Conservation (phyloP, 257 asterid species). For the Osmanthus fragrans region DNA sequence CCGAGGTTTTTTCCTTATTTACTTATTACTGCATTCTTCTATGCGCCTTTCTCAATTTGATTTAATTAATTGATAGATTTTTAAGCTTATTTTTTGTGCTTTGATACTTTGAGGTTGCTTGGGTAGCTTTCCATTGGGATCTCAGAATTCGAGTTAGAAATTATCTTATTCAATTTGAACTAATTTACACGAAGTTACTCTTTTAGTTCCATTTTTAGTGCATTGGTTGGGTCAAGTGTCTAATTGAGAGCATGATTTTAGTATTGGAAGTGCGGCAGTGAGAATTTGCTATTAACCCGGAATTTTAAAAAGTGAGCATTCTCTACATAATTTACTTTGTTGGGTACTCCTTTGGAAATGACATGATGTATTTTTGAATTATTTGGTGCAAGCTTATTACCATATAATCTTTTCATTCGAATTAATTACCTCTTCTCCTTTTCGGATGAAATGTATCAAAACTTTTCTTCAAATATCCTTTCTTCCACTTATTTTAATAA, state of each 20-base stretch:
- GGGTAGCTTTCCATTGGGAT: not conserved
- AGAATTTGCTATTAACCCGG: not conserved
- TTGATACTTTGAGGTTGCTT: not conserved
- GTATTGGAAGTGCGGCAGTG: not conserved
- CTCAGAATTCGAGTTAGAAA: not conserved
- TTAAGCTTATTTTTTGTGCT: not conserved
- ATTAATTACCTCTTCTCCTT: not conserved
- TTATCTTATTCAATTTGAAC: not conserved
- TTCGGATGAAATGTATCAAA: not conserved
- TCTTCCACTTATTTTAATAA: not conserved
- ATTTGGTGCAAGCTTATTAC: not conserved
- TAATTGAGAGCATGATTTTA: not conserved
- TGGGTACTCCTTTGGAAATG: not conserved
- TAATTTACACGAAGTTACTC: too few relatives aligned
- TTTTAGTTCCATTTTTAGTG: not conserved
- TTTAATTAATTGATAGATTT: not conserved
- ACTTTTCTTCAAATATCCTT: not conserved
- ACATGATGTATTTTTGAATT: not conserved
- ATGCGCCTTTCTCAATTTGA: not conserved
- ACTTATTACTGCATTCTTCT: not conserved
- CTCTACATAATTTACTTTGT: not conserved
- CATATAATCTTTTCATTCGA: not conserved
- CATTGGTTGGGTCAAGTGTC: not conserved
- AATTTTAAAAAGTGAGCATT: not conserved
- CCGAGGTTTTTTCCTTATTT: conserved; percentile 54